Base-by-base conservation (phyloP, 2,329 filamentous ascomycete species). In the Alternaria conjuncta region DNA sequence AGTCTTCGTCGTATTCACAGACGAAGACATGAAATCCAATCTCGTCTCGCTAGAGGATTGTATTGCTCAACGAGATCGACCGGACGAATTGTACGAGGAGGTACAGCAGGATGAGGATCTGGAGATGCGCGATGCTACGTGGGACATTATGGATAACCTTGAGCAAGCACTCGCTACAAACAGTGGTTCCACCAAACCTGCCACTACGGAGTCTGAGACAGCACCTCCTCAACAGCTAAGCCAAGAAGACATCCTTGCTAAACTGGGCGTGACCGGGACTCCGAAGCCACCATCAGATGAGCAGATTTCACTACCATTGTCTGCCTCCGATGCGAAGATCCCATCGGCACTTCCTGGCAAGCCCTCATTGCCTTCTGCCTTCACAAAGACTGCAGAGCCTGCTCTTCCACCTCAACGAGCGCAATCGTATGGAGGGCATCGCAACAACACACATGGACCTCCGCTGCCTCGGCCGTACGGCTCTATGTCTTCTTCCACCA, bases 1-100 rank as follows among this genome's bases (percentile, higher is more conserved):
- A 2, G 82, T 85, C 15, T 87, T 86, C 65, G 75, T 80, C 6
- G 78, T 82, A 6, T 84, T 86, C 55, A 74, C 78, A 2, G 74
- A 72, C 3, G 73, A 82, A 25, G 73, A 82, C n/a, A 78, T 79
- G 60, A 72, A 79, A 6, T 53, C 65, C 23, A 71, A 73, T 26
- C 66, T 83, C 12, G 71, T 86, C 36, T 75, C 82, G 4, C 65
- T 85, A 47, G 77, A 81, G 41, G 80, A 84, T 21, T 80, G 84
- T 25, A 77, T 82, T 43, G 69, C 76, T 10, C 77, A 80, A 55
- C 80, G 81, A 49, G 75, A 82, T 61, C 75, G 78, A 6, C 75
- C 75, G 2, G 79, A 83, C 61, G 74, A 73, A 49, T 57, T 47
- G 13, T 21, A 67, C 10, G 60, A 76, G 45, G 60, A 71, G 3